phyloP scores from a whole-genome alignment of 805 yeast genomes.

The Wickerhamiella shivajii region DNA sequence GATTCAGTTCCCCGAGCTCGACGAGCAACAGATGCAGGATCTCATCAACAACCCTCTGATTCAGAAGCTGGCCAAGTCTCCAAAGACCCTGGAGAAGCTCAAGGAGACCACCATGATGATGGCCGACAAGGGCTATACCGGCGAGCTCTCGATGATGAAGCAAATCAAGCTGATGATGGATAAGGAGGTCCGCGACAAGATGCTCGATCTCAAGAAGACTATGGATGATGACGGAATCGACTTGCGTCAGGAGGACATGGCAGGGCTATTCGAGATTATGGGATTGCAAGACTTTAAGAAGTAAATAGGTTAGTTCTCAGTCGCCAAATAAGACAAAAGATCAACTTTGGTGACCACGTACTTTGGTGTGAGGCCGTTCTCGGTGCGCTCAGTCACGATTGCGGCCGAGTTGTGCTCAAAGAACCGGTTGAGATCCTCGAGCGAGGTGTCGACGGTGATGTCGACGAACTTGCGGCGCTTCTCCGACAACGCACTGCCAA shows the following conservation, averaged over 20 bases:
- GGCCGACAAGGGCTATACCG: constrained; percentile 18
- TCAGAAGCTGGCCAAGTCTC: constrained; percentile 15
- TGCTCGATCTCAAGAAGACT: constrained; percentile 15
- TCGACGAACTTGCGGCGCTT: constrained; percentile 42
- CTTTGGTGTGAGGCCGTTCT: constrained; percentile 42
- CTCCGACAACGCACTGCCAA: constrained; percentile 36
- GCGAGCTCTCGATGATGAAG: constrained; percentile 14
- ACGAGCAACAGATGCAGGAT: constrained; percentile 10
- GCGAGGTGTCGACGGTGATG: constrained; percentile 50
- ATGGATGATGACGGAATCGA: constrained; percentile 15
- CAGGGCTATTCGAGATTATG: constrained; percentile 12
- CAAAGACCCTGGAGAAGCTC: constrained; percentile 16
- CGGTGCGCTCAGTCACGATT: constrained; percentile 49
- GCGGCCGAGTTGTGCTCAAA: constrained; percentile 79
- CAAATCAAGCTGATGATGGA: constrained; percentile 21
- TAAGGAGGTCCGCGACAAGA: constrained; percentile 18
- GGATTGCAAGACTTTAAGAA: constrained; percentile 5
- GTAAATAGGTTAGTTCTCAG: neutral
- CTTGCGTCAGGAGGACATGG: constrained; percentile 14
- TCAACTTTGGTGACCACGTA: constrained; percentile 85
- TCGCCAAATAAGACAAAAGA: constrained; percentile 36
- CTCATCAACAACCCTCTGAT: constrained; percentile 12
- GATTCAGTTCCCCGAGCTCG: constrained; percentile 10
- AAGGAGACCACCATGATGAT: constrained; percentile 13
- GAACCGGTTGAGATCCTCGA: constrained; percentile 56